A percentile compares a stretch with the other conserved stretches of the same genome.
phyloP scores from a whole-genome alignment of 78 protist genomes.

The Planoprotostelium fungivorum region DNA sequence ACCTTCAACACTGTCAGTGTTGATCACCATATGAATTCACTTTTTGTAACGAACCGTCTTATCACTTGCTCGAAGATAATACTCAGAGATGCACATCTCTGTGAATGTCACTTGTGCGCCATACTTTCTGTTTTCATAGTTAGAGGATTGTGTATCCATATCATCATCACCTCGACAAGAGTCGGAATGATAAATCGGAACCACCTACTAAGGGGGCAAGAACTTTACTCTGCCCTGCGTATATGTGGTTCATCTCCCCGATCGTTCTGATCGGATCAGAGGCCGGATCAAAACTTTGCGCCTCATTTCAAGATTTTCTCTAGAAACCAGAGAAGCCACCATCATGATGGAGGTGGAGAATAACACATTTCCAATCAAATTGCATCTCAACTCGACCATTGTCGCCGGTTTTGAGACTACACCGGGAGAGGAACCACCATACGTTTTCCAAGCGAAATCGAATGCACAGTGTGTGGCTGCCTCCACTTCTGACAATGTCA shows the following conservation, averaged over 20 bases:
- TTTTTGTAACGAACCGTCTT: not conserved
- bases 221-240: not conserved
- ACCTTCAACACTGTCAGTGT: too few relatives aligned
- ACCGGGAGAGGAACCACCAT: not conserved
- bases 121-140: not conserved
- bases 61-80: not conserved
- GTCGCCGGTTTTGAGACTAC: not conserved
- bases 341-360: not conserved
- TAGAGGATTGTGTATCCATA: too few relatives aligned
- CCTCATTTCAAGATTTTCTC: too few relatives aligned
- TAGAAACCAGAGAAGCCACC: too few relatives aligned
- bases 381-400: not conserved
- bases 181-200: not conserved
- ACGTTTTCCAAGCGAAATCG: not conserved
- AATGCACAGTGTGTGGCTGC: not conserved
- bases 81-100: slow-evolving; percentile 7
- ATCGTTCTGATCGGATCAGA: too few relatives aligned
- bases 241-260: not conserved
- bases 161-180: not conserved
- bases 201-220: not conserved
- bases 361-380: not conserved
- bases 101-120: slow-evolving; percentile 10
- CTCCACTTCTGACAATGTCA: not conserved
- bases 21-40: not conserved
- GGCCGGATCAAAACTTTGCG: too few relatives aligned